Conservation (phyloP, 345 rosid genomes). For the Aquilaria yunnanensis region DNA sequence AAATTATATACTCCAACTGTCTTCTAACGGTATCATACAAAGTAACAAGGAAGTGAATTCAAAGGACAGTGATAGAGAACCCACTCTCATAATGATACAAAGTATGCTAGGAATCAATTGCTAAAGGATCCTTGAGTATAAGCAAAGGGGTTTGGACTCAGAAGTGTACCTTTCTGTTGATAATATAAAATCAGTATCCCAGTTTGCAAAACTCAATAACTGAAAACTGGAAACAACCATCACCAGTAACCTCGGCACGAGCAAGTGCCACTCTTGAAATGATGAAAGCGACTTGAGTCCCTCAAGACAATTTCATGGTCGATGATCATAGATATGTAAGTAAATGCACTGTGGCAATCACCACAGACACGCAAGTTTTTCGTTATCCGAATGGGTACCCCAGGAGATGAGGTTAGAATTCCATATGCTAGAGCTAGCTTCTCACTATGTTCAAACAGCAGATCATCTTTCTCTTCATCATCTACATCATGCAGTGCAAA, state of each 20-base stretch:
- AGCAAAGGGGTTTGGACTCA: not conserved
- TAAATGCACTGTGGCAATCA: conserved; percentile 74
- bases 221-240: conserved; percentile 10
- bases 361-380: conserved; percentile 81
- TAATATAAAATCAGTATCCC: not conserved
- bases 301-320: conserved; percentile 73
- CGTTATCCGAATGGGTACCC: conserved; percentile 59
- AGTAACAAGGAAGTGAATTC: no score
- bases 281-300: conserved; percentile 91
- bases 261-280: conserved; percentile 75
- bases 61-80: no score
- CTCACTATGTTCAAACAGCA: conserved; percentile 75
- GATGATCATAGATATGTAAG: conserved; percentile 57
- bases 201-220: no score
- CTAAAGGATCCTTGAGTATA: no score
- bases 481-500: conserved; percentile 90
- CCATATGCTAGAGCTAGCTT: conserved; percentile 83
- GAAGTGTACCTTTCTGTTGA: not conserved
- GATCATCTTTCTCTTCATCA: conserved; percentile 83
- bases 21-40: no score
- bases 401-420: conserved; percentile 49
- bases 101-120: no score
- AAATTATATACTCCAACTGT: no score
- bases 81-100: no score
- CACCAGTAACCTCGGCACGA: conserved; percentile 84